These are phyloP conservation scores for Dillenia turbinata DNA, from an alignment of 164 flowering plant genomes.

Conservation along the genomic window DNA sequence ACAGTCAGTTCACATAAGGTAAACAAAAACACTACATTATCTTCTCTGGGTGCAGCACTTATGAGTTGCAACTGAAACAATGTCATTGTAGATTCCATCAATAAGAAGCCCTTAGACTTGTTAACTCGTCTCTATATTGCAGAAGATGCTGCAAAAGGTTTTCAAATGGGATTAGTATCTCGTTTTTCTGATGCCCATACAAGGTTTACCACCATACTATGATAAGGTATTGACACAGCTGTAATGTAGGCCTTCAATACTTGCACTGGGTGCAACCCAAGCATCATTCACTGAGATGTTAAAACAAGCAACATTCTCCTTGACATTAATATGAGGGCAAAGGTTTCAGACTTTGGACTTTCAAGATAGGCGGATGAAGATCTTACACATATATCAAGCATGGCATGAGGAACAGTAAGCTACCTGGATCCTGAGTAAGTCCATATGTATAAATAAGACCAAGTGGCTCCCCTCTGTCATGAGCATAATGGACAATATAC, in stretches of 20 bases:
- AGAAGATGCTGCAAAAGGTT: constrained; percentile 98
- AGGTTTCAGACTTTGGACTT: constrained; percentile 93
- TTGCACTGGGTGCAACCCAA: constrained; percentile 95
- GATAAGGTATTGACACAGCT: not conserved
- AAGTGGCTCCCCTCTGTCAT: not conserved
- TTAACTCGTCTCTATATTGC: constrained; percentile 74
- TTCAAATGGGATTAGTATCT: not conserved
- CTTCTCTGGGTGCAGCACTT: not conserved
- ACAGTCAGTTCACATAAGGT: constrained; percentile 36
- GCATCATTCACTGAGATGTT: constrained; percentile 93
- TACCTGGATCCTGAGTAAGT: constrained; percentile 97
- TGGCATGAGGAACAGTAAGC: constrained; percentile 88
- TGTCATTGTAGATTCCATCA: constrained; percentile 40
- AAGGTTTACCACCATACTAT: not conserved
- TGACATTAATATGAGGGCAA: constrained; percentile 91
- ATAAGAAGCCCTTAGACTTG: constrained; percentile 73
- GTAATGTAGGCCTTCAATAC: constrained; percentile 77
- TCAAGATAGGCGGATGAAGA: constrained; percentile 93
- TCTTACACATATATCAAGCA: constrained; percentile 85
- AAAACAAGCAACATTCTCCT: constrained; percentile 95
- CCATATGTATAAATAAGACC: not conserved
- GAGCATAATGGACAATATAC: constrained; percentile 5
- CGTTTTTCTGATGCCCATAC: not conserved
- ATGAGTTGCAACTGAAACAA: not conserved
- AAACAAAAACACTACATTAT: not conserved